phyloP scores from a whole-genome alignment of 192 early-diverging fungal species.

The Entomortierella chlamydospora region DNA sequence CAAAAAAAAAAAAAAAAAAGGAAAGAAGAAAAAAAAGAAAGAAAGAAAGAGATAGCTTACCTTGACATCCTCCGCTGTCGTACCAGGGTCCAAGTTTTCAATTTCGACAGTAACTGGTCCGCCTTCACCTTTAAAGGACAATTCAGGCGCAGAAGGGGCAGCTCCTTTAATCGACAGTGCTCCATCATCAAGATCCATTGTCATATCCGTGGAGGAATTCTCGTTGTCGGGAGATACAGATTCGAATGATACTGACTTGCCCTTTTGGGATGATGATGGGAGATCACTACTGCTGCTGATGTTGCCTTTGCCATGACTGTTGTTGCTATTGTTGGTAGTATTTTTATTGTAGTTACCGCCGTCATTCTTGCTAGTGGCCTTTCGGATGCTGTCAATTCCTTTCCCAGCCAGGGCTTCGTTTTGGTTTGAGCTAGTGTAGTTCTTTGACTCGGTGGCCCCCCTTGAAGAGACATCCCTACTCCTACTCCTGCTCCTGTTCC shows the following conservation, averaged over 20 bases:
- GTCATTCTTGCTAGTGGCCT: not conserved
- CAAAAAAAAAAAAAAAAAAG: not conserved
- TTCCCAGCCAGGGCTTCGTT: not conserved
- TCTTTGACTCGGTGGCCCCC: not conserved
- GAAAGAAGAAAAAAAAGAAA: not conserved
- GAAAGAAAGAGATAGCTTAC: not conserved
- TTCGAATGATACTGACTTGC: not conserved
- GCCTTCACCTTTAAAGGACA: not conserved
- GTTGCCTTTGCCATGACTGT: not conserved
- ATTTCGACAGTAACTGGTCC: conserved; percentile 44
- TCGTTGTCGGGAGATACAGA: too few species aligned
- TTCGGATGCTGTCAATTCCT: conserved; percentile 2
- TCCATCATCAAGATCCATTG: conserved; percentile 12
- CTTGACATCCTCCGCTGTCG: conserved; percentile 50
- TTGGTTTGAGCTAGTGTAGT: not conserved
- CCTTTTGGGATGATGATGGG: too few species aligned
- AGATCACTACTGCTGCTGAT: not conserved
- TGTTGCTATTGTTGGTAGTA: not conserved
- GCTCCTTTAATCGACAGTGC: conserved; percentile 23
- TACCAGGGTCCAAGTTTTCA: conserved; percentile 49
- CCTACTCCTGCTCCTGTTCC: not conserved
- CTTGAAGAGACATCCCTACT: not conserved
- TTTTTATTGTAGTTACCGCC: not conserved
- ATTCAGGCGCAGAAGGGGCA: not conserved
- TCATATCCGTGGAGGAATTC: not conserved